Evolutionary conservation across 1,139 yeast species (phyloP).

Genomic region (Taphrina wiesneri): DNA sequence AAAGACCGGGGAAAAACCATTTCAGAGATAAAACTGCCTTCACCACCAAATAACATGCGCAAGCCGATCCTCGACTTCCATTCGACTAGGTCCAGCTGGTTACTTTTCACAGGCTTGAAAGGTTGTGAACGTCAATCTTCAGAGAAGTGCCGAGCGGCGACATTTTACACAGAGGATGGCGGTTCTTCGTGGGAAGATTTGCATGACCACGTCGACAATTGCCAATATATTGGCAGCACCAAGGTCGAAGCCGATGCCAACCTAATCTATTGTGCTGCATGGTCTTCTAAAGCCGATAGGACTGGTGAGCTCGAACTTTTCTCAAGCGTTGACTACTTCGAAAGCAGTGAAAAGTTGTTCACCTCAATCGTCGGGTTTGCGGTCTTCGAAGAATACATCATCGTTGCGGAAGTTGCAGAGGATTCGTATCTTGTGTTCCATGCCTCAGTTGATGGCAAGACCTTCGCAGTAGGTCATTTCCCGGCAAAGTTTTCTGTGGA

Average conservation of each 20-base stretch:
- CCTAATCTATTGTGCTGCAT: conserved; percentile 63
- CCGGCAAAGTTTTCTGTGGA: conserved; percentile 68
- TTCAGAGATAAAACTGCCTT: conserved; percentile 53
- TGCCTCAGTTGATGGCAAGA: conserved; percentile 78
- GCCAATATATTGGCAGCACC: conserved; percentile 68
- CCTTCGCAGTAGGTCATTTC: conserved; percentile 75
- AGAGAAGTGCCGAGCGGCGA: conserved; percentile 56
- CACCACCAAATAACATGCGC: conserved; percentile 49
- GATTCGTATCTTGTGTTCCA: conserved; percentile 55
- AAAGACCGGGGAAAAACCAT: conserved; percentile 63
- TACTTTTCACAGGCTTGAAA: conserved; percentile 69
- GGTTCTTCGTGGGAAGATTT: conserved; percentile 63
- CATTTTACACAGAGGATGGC: conserved; percentile 63
- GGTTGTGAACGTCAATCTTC: conserved; percentile 55
- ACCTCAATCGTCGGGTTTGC: conserved; percentile 66
- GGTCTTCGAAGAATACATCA: conserved; percentile 62
- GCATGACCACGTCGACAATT: conserved; percentile 51
- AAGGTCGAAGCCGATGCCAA: conserved; percentile 50
- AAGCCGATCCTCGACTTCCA: conserved; percentile 58
- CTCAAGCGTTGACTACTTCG: conserved; percentile 59
- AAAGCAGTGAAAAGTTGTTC: conserved; percentile 48
- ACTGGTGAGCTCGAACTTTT: conserved; percentile 47
- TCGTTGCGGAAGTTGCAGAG: conserved; percentile 60
- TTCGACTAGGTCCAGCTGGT: conserved; percentile 56
- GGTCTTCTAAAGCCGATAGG: conserved; percentile 36